A percentile compares a stretch with the other conserved stretches of the same genome.
phyloP scores from a whole-genome alignment of 495 filamentous ascomycete species.

The Penicillium psychrofluorescens region DNA sequence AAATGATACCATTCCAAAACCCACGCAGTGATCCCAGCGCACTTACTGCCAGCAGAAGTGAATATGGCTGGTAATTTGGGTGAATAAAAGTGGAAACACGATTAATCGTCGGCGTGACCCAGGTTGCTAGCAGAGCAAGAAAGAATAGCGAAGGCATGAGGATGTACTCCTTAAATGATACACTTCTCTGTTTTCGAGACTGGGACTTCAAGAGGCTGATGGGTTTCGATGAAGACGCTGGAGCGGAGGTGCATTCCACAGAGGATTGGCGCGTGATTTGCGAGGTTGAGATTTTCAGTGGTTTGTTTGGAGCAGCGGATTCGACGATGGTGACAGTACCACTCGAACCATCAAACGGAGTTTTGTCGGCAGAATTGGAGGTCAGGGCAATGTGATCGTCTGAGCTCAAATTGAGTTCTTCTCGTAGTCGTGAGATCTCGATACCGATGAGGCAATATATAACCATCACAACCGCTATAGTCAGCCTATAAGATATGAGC shows the following conservation, averaged over 20 bases:
- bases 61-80: constrained; percentile 21
- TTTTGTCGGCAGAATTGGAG: constrained; percentile 4
- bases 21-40: constrained; percentile 34
- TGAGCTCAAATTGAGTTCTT: constrained; percentile 25
- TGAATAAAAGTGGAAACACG: constrained; percentile 32
- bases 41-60: constrained; percentile 33
- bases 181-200: constrained; percentile 15
- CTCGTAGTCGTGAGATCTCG: constrained; percentile 32
- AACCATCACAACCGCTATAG: constrained; percentile 27
- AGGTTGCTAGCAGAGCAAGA: constrained; percentile 34
- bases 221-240: neutral
- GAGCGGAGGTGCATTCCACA: constrained; percentile 1
- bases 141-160: constrained; percentile 45
- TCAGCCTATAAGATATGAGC: constrained; percentile 19
- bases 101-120: constrained; percentile 36
- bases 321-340: constrained; percentile 8
- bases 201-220: neutral
- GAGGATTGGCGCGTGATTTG: constrained; percentile 6
- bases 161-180: constrained; percentile 39
- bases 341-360: constrained; percentile 4
- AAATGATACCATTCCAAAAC: constrained; percentile 44
- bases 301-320: constrained; percentile 1
- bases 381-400: constrained; percentile 22
- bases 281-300: neutral
- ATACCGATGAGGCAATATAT: constrained; percentile 34